These are phyloP conservation scores for Trichosporon coremiiforme DNA, from an alignment of 1,284 basidiomycete genomes.

Conservation along the genomic window DNA sequence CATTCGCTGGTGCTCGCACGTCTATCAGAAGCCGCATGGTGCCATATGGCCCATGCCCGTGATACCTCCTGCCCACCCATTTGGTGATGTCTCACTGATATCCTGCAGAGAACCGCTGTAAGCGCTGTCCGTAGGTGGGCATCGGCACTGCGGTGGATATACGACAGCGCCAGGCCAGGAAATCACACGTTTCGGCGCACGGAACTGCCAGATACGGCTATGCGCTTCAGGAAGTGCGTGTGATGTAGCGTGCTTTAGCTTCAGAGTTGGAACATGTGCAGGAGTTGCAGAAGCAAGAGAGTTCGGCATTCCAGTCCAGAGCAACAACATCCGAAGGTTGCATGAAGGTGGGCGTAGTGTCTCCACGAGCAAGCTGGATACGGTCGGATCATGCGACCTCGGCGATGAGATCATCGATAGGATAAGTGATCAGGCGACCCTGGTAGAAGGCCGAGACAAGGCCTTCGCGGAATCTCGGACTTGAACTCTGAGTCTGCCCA, in stretches of 20 bases:
- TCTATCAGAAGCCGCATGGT: neutral
- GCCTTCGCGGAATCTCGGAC: neutral
- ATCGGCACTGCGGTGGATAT: neutral
- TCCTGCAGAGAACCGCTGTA: neutral
- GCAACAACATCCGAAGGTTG: neutral
- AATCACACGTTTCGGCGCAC: neutral
- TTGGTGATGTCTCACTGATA: neutral
- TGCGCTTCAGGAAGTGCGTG: neutral
- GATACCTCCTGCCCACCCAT: too few relatives aligned
- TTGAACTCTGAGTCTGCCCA: neutral
- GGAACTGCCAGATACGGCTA: neutral
- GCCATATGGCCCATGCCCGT: neutral
- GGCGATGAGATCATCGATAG: neutral
- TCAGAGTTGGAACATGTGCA: conserved; percentile 8
- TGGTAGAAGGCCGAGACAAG: neutral
- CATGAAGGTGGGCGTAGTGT: neutral
- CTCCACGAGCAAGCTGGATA: neutral
- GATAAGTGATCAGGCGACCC: neutral
- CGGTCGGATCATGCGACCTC: conserved; percentile 6
- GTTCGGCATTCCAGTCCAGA: neutral
- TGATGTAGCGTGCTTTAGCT: neutral
- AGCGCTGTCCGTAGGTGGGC: neutral
- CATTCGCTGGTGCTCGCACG: neutral
- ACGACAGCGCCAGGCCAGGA: neutral
- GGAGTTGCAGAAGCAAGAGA: neutral